Percentiles rank a stretch among this genome's conserved stretches.
Evolutionary conservation across 441 rosid genomes (phyloP).

Genomic region (Hura crepitans): DNA sequence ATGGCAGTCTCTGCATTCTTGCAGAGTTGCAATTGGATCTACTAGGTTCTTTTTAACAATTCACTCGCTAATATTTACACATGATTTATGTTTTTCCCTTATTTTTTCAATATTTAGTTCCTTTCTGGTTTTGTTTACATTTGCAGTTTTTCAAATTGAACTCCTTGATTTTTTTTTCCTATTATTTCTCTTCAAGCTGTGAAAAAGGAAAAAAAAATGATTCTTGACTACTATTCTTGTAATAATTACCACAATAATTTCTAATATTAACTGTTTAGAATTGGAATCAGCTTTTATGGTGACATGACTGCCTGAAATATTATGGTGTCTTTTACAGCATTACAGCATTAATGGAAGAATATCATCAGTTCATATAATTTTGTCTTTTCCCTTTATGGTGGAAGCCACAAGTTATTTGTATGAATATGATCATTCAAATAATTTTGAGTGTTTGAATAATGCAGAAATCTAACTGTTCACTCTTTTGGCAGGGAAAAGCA

Average conservation of each 20-base stretch:
- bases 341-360: slow-evolving; percentile 8
- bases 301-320: slow-evolving; percentile 16
- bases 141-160: not conserved
- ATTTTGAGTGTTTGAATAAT: slow-evolving; percentile 2
- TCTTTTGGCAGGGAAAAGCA: slow-evolving; percentile 25
- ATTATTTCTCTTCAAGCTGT: not conserved
- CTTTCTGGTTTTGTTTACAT: slow-evolving; percentile 1
- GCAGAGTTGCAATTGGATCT: not conserved
- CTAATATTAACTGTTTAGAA: not conserved
- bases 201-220: not conserved
- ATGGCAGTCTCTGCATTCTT: slow-evolving; percentile 28
- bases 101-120: not conserved
- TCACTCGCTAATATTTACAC: not conserved
- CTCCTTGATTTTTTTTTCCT: not conserved
- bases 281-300: slow-evolving; percentile 20
- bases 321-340: not conserved
- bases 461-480: not conserved
- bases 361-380: not conserved
- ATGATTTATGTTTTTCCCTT: slow-evolving; percentile 2
- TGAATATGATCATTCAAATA: not conserved
- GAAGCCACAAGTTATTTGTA: not conserved
- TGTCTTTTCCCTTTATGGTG: slow-evolving; percentile 12
- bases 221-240: not conserved
- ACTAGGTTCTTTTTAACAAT: slow-evolving; percentile 19
- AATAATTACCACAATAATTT: not conserved